Evolutionary conservation across 2,329 filamentous ascomycete species (phyloP), one percentile per base, ranked within the genome.

Genomic region (Exophiala spinifera): DNA sequence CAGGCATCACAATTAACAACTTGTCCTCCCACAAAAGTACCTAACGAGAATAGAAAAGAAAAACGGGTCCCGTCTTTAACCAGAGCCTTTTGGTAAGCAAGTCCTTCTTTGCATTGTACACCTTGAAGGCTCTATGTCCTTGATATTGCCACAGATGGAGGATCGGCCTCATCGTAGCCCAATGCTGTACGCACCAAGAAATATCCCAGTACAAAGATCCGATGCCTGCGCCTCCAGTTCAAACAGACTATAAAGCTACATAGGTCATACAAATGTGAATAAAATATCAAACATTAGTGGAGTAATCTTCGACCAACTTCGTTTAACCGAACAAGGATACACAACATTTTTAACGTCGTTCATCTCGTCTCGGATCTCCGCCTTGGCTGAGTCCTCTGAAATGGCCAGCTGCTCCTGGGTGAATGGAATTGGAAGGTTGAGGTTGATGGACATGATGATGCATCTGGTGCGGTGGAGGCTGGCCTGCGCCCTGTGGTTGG

Each of bases 301-400:
- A 44, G 15, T 28, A 19, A 20, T n/a, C 13, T 44, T 15, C 14
- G 3, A 5, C 8, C 36, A 15, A 39, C 14, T 39, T 7, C 36
- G 3, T 5, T 6, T 13, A 34, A 7, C 36, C 28, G 37, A 37
- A 39, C 43, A 31, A 4, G 23, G 19, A 10, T 39, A 3, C 14
- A 39, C 5, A 15, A 15, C n/a, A 37, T 46, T 6, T 14, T 55
- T 50, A 61, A 21, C 59, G 45, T 45, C 55, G 46, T 19, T 57
- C 59, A 25, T 61, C 59, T 5, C 55, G 49, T 50, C 59, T 49
- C 5, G 52, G 37, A 21, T 59, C 56, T 23, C 50, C 55, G 13
- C 53, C 46, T 37, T 61, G 59, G 33, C 59, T 61, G 39, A 52
- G 44, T 20, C 23, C 39, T 21, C 59, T 49, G 19, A 54, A 58